These are phyloP conservation scores for Nakazawaea siamensis DNA, from an alignment of 805 yeast genomes.

Conservation along the genomic window DNA sequence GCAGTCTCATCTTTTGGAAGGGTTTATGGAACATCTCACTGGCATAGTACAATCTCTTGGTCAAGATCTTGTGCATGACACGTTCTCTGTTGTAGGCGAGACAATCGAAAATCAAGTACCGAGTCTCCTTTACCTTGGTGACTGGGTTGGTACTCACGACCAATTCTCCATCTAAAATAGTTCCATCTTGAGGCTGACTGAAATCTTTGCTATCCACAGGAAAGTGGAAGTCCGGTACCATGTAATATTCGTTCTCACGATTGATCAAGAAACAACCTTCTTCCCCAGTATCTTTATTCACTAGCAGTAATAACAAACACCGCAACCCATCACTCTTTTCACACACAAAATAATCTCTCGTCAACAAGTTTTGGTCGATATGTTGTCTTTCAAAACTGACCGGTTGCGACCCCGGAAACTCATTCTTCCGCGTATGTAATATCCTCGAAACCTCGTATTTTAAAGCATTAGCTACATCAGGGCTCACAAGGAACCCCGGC, in stretches of 20 bases:
- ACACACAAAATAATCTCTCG: conserved; percentile 85
- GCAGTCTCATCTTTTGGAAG: conserved; percentile 57
- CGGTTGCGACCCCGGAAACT: conserved; percentile 93
- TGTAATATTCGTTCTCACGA: conserved; percentile 78
- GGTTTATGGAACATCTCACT: conserved; percentile 78
- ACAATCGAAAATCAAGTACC: conserved; percentile 88
- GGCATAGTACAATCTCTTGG: conserved; percentile 81
- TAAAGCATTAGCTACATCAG: conserved; percentile 59
- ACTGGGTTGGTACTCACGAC: conserved; percentile 58
- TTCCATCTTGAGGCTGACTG: conserved; percentile 69
- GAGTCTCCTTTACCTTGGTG: conserved; percentile 52
- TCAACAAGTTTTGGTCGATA: conserved; percentile 47
- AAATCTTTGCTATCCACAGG: conserved; percentile 46
- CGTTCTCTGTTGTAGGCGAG: conserved; percentile 72
- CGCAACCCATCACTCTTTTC: conserved; percentile 94
- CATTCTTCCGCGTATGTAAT: conserved; percentile 42
- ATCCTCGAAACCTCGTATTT: conserved; percentile 60
- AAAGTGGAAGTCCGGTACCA: conserved; percentile 78
- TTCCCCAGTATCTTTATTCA: conserved; percentile 57
- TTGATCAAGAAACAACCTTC: conserved; percentile 89
- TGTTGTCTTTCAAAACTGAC: conserved; percentile 79
- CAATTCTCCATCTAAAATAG: conserved; percentile 90
- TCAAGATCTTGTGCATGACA: conserved; percentile 62
- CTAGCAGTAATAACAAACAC: conserved; percentile 61
- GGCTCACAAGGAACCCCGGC: conserved; percentile 78